These are phyloP conservation scores for Aureobasidium melanogenum DNA, from an alignment of 2,329 filamentous ascomycete genomes.

Conservation along the genomic window DNA sequence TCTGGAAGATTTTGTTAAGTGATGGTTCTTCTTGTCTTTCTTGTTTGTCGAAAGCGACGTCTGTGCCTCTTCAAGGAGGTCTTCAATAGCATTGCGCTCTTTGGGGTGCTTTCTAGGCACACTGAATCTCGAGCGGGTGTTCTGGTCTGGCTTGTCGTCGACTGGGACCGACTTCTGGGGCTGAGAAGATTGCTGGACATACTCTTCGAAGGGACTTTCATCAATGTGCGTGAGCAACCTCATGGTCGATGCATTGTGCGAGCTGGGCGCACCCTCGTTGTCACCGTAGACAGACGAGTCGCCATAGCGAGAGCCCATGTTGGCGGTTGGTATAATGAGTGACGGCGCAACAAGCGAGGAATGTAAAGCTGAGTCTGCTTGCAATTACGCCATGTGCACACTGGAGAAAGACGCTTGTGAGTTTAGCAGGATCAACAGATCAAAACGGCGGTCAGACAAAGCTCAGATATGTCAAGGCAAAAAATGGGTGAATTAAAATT, in stretches of 20 bases:
- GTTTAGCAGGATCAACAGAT: neutral
- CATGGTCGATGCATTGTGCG: constrained; percentile 38
- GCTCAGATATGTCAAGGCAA: neutral
- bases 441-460: neutral
- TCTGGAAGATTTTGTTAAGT: constrained; percentile 14
- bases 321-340: neutral
- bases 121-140: constrained; percentile 16
- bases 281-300: constrained; percentile 36
- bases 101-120: constrained; percentile 16
- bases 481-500: neutral
- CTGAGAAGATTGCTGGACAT: constrained; percentile 25
- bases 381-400: neutral
- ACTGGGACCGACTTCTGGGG: constrained; percentile 4
- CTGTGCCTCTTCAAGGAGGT: constrained; percentile 6
- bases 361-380: neutral
- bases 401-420: constrained; percentile 1
- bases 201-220: constrained; percentile 32
- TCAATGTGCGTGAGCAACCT: constrained; percentile 41
- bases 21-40: neutral
- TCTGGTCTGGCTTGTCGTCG: neutral
- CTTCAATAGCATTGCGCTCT: constrained; percentile 16
- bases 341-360: neutral
- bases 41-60: neutral
- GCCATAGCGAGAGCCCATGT: constrained; percentile 22
- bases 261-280: constrained; percentile 29